Evolutionary conservation across 2,329 filamentous ascomycete genomes (phyloP), one percentile per base, ranked within the genome.

Genomic region (Ramularia collo-cygni): DNA sequence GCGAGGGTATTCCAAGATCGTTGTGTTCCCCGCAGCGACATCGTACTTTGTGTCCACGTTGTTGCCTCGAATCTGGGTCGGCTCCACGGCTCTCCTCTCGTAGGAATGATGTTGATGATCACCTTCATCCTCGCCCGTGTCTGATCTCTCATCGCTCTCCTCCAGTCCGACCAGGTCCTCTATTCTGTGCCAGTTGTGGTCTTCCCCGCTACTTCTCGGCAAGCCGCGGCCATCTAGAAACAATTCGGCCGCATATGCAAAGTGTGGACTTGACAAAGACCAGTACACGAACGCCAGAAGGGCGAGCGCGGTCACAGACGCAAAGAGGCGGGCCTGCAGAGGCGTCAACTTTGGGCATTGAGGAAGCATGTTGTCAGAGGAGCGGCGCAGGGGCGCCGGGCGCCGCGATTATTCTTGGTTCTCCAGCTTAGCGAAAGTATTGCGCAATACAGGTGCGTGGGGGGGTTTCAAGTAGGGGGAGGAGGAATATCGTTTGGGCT

Each of bases 241-340:
- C 10, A 72, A 47, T 38, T 85, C 78, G 38, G 71, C 67, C 8
- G 83, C 83, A 51, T 81, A 72, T 32, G 77, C 82, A 48, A 80
- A 72, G 38, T 70, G 69, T 13, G 75, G 73, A 31, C 71, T 72
- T 42, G 74, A 74, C 27, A 84, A 68, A 17, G 76, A 62, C 42
- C 83, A 64, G 57, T 79, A 83, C 29, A 87, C 59, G 28, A 77
- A 55, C 24, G 82, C 53, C 21, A 85, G 61, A 36, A 83, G 57
- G 19, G 76, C 63, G 21, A 77, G 76, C 38, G 79, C 76, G 54
- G 75, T 68, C 38, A 83, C 59, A 42, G 81, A 84, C 54, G 80
- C 78, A 58, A 76, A 75, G 56, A 86, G 75, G 59, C 83, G 81
- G 65, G 79, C 82, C 68, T 85, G 84, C 52, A 85, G 68, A 55